Evolutionary conservation across 805 yeast species (phyloP), one percentile per base, ranked within the genome.

Genomic region (Kodamaea laetipori): DNA sequence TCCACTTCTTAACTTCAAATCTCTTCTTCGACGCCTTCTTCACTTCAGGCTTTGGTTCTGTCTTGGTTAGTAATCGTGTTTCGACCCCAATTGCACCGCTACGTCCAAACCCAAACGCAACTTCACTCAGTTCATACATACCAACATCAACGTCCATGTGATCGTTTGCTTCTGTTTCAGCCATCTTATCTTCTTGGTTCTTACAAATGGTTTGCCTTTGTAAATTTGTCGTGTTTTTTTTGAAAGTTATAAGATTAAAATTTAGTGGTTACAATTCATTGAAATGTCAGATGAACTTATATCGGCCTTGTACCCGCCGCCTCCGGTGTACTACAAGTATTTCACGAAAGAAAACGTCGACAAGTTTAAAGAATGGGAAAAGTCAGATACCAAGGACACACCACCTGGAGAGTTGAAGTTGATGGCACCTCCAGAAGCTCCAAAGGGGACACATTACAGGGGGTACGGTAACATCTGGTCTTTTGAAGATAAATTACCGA

Each of bases 1-100:
- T 90, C 98, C 99, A 92, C 72, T 90, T 94, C 61, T 89, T 87
- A 31, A 94, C 90, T 62, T 92, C 97, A 56, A 94, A 90, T 55
- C 87, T 77, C 63, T 84, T 86, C 69, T 84, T 69, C 17, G 50
- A 31, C 24, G 81, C 48, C 46, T 55, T 61, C 35, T 45, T 55
- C 54, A 37, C 51, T 37, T 43, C 52, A 43, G 42, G 45, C 43
- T 41, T 51, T 47, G 42, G 48, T 37, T 48, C 57, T 18, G 50
- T 37, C 21, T 39, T 52, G 53, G 43, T 19, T 34, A 41, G 44
- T 41, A 27, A 24, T 30, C 25, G 12, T 13, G 4, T 23, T 16
- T 3, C 17, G 3, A 8, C 4, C 6, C n/a, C 21, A 13, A 24
- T 13, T 13, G 33, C 15, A 4, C 32, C 16, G 18, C 28, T 25